phyloP scores from a whole-genome alignment of 345 rosid species.

The Turnera subulata region DNA sequence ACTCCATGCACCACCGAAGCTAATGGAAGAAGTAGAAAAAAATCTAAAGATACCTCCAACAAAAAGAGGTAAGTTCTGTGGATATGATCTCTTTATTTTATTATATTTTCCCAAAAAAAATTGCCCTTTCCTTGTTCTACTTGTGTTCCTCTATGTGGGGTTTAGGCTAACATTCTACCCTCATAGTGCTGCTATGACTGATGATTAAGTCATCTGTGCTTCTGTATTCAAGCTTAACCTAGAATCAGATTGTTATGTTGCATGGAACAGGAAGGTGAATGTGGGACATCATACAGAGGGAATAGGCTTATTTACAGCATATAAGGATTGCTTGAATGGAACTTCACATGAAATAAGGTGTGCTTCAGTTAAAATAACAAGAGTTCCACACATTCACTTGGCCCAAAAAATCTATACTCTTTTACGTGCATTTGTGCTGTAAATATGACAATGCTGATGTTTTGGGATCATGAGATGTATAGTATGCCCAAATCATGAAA shows the following conservation, averaged over 20 bases:
- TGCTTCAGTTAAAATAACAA: not conserved
- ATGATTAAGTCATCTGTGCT: not conserved
- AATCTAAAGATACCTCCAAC: slow-evolving; percentile 14
- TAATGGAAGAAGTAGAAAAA: slow-evolving; percentile 24
- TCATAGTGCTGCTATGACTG: no score
- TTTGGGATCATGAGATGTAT: no score
- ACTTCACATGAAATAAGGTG: not conserved
- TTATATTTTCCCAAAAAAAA: no score
- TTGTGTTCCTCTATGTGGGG: no score
- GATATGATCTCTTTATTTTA: not conserved
- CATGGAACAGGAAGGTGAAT: not conserved
- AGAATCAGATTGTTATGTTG: not conserved
- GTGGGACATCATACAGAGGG: not conserved
- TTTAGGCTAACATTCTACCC: no score
- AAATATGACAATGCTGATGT: no score
- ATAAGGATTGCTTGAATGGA: slow-evolving; percentile 3
- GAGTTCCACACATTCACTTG: not conserved
- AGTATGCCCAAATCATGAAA: no score
- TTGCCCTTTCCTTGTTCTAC: no score
- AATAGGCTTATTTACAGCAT: slow-evolving; percentile 4
- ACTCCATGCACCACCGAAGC: slow-evolving; percentile 19
- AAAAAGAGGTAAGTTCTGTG: slow-evolving; percentile 36
- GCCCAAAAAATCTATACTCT: not conserved
- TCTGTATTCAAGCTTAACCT: not conserved
- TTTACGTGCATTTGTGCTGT: no score